phyloP scores from a whole-genome alignment of 2,329 filamentous ascomycete species.

The Chaetomium sp. region DNA sequence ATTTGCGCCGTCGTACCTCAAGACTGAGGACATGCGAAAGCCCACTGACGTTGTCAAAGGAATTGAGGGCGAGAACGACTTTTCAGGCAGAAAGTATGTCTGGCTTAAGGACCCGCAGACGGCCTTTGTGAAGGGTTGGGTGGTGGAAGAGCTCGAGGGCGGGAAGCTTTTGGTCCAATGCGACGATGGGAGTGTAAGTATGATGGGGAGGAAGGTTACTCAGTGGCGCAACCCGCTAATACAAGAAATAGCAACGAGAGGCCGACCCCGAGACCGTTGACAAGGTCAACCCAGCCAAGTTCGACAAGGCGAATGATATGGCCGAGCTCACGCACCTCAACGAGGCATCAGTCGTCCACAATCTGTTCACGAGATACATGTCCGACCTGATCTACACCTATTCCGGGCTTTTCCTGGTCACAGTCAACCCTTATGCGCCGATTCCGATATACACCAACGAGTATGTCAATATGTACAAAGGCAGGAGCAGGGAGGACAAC shows the following conservation, averaged over 20 bases:
- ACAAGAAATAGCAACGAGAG: constrained; percentile 64
- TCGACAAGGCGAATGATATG: constrained; percentile 99
- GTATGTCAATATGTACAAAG: constrained; percentile 97
- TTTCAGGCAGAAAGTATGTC: constrained; percentile 96
- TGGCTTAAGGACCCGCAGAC: constrained; percentile 85
- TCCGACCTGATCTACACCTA: constrained; percentile 97
- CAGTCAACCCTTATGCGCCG: constrained; percentile 92
- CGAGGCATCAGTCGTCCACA: constrained; percentile 95
- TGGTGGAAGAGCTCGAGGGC: constrained; percentile 70
- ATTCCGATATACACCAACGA: constrained; percentile 94
- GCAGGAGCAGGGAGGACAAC: constrained; percentile 82
- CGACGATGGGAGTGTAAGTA: constrained; percentile 77
- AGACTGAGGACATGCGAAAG: constrained; percentile 65
- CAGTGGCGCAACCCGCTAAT: constrained; percentile 15
- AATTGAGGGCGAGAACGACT: constrained; percentile 96
- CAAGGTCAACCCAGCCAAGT: constrained; percentile 98
- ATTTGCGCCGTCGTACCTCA: constrained; percentile 95
- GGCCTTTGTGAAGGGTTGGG: constrained; percentile 88
- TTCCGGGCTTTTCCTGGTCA: constrained; percentile 92
- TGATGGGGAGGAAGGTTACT: background rate
- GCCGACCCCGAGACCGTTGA: constrained; percentile 83
- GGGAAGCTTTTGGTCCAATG: constrained; percentile 78
- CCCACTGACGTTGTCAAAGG: constrained; percentile 53
- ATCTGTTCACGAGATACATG: constrained; percentile 90
- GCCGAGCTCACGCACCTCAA: constrained; percentile 96